Base-by-base conservation (phyloP, 2,329 filamentous ascomycete species). In the Alternaria sp. region DNA sequence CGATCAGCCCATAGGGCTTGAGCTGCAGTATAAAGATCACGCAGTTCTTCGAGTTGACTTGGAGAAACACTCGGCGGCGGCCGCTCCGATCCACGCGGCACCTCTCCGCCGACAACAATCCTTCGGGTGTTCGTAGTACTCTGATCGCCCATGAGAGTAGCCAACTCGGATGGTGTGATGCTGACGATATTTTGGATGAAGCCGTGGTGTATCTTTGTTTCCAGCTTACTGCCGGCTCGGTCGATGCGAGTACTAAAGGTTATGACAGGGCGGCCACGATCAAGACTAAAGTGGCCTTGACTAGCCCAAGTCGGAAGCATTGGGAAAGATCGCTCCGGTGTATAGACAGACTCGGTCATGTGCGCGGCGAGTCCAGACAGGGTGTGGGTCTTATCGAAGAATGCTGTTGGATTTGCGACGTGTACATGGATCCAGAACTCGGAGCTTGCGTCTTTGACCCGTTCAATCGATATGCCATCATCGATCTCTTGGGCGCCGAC, bases 341-440 rank as follows among this genome's bases (percentile, higher is more conserved):
- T 83, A 64, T 87, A 90, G 8, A 88, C 80, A 0, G 84, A 86
- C 69, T 85, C 79, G 6, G 83, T 82, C 71, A 87, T 84, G 49
- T 88, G 82, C 61, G 89, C 85, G 49, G 92, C 88, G 71, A 88
- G 87, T 64, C 86, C 83, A 32, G 86, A 86, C 8, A 92, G 77
- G 9, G 83, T 80, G 40, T 88, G 87, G 21, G 87, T 82, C 17
- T 87, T 86, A 19, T 81, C 71, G 66, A 96, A 88, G 62, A 87
- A 87, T 6, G 92, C 91, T 3, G 90, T 90, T 9, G 92, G 92
- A 72, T 96, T 93, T 13, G 93, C 92, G 45, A 91, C 86, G 76
- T 96, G 92, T 30, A 93, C 80, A 73, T 93, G 91, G 28, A 95
- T 82, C 92, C 92, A 96, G 72, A 87, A 88, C 68, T 91, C 74